Conservation (phyloP, 805 yeast species). For the Candida quercuum region DNA sequence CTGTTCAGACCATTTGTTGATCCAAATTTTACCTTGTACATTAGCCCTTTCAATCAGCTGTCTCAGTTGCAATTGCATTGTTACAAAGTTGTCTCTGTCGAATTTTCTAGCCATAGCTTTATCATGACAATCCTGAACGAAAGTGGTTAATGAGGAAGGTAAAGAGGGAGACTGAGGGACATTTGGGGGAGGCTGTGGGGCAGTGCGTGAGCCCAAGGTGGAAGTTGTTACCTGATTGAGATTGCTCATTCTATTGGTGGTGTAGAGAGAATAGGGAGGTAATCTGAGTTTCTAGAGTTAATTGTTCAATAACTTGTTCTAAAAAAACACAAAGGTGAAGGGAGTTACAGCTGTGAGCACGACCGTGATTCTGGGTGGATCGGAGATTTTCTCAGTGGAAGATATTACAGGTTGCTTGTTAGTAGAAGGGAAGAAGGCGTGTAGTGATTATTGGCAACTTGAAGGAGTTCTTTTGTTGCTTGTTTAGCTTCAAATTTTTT, state of each 20-base stretch:
- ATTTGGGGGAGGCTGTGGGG: not conserved
- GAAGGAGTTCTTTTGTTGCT: too few species aligned
- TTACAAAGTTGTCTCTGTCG: constrained; percentile 7
- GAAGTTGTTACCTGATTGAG: constrained; percentile 7
- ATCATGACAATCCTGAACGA: constrained; percentile 19
- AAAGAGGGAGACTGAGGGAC: constrained; percentile 2
- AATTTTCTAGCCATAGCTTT: constrained; percentile 13
- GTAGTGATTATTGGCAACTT: too few species aligned
- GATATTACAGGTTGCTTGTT: too few species aligned
- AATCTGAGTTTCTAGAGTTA: not conserved
- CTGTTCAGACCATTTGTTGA: constrained; percentile 25
- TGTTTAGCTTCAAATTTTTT: too few species aligned
- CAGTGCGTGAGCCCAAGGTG: constrained; percentile 1
- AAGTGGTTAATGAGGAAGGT: constrained; percentile 17
- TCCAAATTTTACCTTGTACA: constrained; percentile 18
- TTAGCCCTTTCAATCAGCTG: constrained; percentile 22
- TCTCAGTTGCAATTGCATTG: constrained; percentile 21
- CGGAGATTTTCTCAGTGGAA: too few species aligned
- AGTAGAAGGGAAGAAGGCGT: too few species aligned
- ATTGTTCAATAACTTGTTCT: too few species aligned
- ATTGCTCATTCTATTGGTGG: constrained; percentile 1
- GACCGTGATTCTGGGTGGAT: too few species aligned
- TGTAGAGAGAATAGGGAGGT: too few species aligned
- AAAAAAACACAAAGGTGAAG: too few species aligned
- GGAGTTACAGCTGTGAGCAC: too few species aligned